Base-by-base conservation (phyloP, 2,329 filamentous ascomycete species). In the Tolypocladium nubicola region DNA sequence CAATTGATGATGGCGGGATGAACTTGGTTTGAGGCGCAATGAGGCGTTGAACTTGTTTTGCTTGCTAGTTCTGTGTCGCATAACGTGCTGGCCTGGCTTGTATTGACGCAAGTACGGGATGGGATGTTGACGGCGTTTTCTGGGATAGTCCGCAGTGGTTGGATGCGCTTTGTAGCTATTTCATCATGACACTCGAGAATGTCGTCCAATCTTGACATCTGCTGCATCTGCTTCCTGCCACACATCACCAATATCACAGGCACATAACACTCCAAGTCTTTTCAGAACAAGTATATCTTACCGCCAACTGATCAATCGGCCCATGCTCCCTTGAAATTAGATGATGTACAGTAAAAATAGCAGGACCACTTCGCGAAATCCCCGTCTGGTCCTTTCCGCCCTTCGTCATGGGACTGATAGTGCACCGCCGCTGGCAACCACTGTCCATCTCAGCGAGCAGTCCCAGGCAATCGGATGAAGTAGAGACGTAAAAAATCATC, bases 271-370 rank as follows among this genome's bases (percentile, higher is more conserved):
- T 37, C 47, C 45, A n/a, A 6, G 21, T 53, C 35, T 30, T 43
- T 52, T 37, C 26, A 57, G 56, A 60, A 62, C 39, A 59, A 55
- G 37, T 58, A 58, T 57, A 53, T 55, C 60, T 61, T 59, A 59
- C 57, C 50, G 49, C 52, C 52, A 60, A 53, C 55, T 57, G 47
- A 56, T 56, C n/a, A 53, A 55, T 54, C 56, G 55, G 52, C 57
- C 58, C 56, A 54, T 58, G 56, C 57, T 57, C 58, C 62, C 40
- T 40, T 33, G 39, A 57, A 61, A 63, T 62, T 64, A 65, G 60
- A 65, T 64, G 61, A 61, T 64, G 61, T 65, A 65, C 64, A 65
- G 55, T 60, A 61, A 62, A 56, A 59, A 61, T 53, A 58, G 52
- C 41, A 41, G 30, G 41, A 56, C 50, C 56, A 23, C 37, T 49